Conservation (phyloP, 1,139 yeast species). For the Yamadazyma trypodendri region DNA sequence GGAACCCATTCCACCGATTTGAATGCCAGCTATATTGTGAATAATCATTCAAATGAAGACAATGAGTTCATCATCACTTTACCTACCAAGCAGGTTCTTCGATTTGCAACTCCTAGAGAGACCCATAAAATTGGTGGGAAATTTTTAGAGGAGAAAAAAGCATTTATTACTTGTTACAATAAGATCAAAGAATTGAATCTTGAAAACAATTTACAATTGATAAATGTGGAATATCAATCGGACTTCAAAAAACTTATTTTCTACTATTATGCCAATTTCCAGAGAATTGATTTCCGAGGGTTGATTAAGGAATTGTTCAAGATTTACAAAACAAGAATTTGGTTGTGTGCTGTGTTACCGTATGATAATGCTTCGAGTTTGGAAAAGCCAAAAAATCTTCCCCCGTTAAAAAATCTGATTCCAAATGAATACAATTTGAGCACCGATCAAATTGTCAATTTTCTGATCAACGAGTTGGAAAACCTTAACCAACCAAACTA, state of each 20-base stretch:
- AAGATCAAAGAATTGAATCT: constrained; percentile 46
- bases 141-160: constrained; percentile 47
- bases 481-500: constrained; percentile 37
- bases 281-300: constrained; percentile 88
- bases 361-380: constrained; percentile 35
- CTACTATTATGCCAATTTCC: constrained; percentile 74
- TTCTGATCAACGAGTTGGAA: constrained; percentile 39
- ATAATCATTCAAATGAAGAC: constrained; percentile 41
- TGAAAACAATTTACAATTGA: constrained; percentile 42
- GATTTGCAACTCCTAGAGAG: constrained; percentile 51
- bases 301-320: constrained; percentile 89
- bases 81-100: constrained; percentile 49
- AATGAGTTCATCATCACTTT: constrained; percentile 47
- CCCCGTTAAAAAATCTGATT: constrained; percentile 19
- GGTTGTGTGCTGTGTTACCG: constrained; percentile 86
- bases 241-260: constrained; percentile 92
- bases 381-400: constrained; percentile 8
- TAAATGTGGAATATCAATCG: constrained; percentile 90
- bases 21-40: constrained; percentile 40
- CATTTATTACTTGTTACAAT: constrained; percentile 44
- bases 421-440: constrained; percentile 44
- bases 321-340: constrained; percentile 91
- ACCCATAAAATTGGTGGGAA: constrained; percentile 43
- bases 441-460: constrained; percentile 42
- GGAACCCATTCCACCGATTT: constrained; percentile 40